Conservation (phyloP, 2,329 filamentous ascomycete genomes). For the Lachnellula occidentalis region DNA sequence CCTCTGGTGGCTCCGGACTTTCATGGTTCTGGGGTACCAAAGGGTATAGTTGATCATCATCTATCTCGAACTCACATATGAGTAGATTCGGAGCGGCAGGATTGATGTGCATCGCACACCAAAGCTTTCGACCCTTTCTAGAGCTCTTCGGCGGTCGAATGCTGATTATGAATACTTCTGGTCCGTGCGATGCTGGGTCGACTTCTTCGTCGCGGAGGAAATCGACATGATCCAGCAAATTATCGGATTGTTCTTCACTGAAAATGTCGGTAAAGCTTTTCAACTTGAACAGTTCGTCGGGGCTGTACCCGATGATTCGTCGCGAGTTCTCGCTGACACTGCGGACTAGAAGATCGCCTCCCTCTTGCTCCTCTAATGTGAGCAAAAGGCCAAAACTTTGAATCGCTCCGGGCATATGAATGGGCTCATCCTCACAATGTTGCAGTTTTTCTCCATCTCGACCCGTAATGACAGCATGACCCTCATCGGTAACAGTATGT, state of each 20-base stretch:
- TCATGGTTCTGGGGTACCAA: slow-evolving; percentile 56
- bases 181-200: slow-evolving; percentile 69
- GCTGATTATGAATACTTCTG: slow-evolving; percentile 78
- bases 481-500: slow-evolving; percentile 69
- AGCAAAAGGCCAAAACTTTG: slow-evolving; percentile 77
- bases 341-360: slow-evolving; percentile 63
- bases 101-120: slow-evolving; percentile 81
- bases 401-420: slow-evolving; percentile 76
- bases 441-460: slow-evolving; percentile 66
- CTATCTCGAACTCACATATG: slow-evolving; percentile 84
- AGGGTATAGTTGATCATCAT: slow-evolving; percentile 67
- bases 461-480: slow-evolving; percentile 79
- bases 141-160: slow-evolving; percentile 48
- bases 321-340: slow-evolving; percentile 79
- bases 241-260: slow-evolving; percentile 77
- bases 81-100: slow-evolving; percentile 62
- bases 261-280: slow-evolving; percentile 78
- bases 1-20: slow-evolving; percentile 60
- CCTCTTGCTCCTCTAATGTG: slow-evolving; percentile 64
- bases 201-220: slow-evolving; percentile 80
- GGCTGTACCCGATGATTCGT: slow-evolving; percentile 69
- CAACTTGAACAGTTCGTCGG: slow-evolving; percentile 67
- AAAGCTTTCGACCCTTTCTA: slow-evolving; percentile 59
- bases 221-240: slow-evolving; percentile 78
- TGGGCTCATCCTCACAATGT: slow-evolving; percentile 85